Conservation (phyloP, 495 filamentous ascomycete genomes). For the Lophium mytilinum region DNA sequence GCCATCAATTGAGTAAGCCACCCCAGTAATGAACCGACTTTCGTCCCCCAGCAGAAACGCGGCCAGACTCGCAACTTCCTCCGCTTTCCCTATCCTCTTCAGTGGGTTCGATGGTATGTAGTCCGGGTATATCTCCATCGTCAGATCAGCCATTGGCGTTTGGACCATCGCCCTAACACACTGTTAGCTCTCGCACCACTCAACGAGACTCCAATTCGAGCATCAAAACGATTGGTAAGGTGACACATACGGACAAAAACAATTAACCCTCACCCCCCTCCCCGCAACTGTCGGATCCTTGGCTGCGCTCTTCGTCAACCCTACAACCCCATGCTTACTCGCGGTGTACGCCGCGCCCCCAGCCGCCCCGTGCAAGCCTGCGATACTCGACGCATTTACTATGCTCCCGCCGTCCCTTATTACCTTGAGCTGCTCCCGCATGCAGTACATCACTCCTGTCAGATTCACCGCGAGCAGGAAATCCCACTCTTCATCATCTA, state of each 20-base stretch:
- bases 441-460: conserved; percentile 31
- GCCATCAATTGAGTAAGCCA: neutral
- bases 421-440: conserved; percentile 22
- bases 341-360: conserved; percentile 46
- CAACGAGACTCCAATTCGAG: conserved; percentile 4
- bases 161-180: neutral
- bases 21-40: neutral
- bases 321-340: conserved; percentile 47
- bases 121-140: neutral
- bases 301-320: conserved; percentile 49
- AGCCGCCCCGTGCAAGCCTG: conserved; percentile 45
- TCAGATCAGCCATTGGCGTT: neutral
- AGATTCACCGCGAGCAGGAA: conserved; percentile 31
- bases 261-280: conserved; percentile 50
- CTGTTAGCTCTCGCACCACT: conserved; percentile 5
- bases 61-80: neutral
- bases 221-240: too few relatives aligned
- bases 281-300: conserved; percentile 41
- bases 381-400: conserved; percentile 49
- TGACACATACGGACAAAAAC: conserved; percentile 22
- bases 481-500: conserved; percentile 31
- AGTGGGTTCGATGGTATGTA: neutral
- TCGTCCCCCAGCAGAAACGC: neutral
- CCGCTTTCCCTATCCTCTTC: neutral
- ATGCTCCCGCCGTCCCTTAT: conserved; percentile 30